Conservation (phyloP, 202 grass and related monocot genomes). For the Saccharum hybrid region DNA sequence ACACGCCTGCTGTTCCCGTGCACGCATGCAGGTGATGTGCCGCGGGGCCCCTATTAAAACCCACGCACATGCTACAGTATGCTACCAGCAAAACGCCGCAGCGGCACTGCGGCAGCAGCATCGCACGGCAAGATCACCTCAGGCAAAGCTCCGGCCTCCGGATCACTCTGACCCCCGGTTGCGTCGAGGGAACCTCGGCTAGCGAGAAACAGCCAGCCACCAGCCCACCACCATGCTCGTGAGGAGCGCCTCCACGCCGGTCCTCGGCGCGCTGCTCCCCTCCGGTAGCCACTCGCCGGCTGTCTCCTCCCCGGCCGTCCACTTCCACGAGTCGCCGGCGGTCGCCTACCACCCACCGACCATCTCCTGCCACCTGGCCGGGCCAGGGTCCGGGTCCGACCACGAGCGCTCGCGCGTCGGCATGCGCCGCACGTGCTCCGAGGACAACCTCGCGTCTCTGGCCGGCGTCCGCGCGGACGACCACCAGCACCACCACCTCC, state of each 20-base stretch:
- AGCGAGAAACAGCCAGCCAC: no score
- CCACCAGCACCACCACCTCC: constrained; percentile 2
- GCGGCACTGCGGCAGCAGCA: background rate
- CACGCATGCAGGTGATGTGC: background rate
- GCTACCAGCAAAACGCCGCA: background rate
- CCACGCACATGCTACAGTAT: background rate
- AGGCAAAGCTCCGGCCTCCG: background rate
- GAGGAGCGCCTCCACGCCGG: constrained; percentile 76
- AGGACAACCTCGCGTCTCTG: constrained; percentile 59
- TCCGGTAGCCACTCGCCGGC: constrained; percentile 46
- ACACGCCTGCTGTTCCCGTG: background rate
- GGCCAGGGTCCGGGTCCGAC: constrained; percentile 31
- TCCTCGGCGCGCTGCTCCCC: constrained; percentile 65
- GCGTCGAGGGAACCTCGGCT: background rate
- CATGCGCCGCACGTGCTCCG: constrained; percentile 67
- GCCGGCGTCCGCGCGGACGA: constrained; percentile 27
- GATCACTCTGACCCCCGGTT: background rate
- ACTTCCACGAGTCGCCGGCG: constrained; percentile 50
- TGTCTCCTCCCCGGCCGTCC: constrained; percentile 46
- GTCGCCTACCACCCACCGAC: constrained; percentile 42
- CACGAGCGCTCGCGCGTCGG: constrained; percentile 43
- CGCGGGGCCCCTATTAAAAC: background rate
- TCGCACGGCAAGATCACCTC: background rate
- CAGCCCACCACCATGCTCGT: constrained; percentile 51
- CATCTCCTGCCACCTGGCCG: constrained; percentile 58